Base-by-base conservation (phyloP, 176 grass and related monocot genomes). In the Aegilops sharonensis region DNA sequence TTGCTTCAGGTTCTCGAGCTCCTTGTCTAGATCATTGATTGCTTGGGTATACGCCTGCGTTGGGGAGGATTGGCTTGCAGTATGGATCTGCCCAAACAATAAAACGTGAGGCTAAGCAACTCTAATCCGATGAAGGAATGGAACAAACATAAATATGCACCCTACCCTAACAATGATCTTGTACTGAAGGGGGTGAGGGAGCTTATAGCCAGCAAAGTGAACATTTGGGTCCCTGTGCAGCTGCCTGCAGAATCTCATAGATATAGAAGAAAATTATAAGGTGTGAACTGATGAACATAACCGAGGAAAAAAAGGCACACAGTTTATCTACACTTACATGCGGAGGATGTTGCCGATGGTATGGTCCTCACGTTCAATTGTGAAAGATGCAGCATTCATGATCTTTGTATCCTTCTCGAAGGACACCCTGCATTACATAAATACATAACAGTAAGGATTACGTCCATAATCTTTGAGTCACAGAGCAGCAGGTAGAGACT, bases 331-430 rank as follows among this genome's bases (percentile, higher is more conserved):
- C 52, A 56, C 74, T n/a, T 54, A 90, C 89, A 87, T 90, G 80
- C 84, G 80, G 21, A 90, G 66, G 5, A 90, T 90, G 67, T 90
- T 90, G 74, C 89, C 89, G 1, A 90, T 64, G 24, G 89, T 90
- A 31, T 90, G 84, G 80, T 90, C 89, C 84, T 90, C 89, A 15
- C 84, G 89, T 76, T 90, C 89, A 30, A 90, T 47, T 63, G 89
- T 87, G 80, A 90, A 90, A 4, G 89, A 87, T 7, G 66, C 84
- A 43, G 89, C 89, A 83, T 87, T 90, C 74, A 90, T 81, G 31
- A 90, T 90, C 89, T 90, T 90, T 27, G 89, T 90, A 64, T 90
- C 89, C 40, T 85, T 78, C 66, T 90, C 89, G 17, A 87, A 87
- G 39, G 89, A 90, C 14, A 87, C 84, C 66, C 89, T 90, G 66